Conservation (phyloP, 2,329 filamentous ascomycete species). For the Cadophora luteo-olivacea region DNA sequence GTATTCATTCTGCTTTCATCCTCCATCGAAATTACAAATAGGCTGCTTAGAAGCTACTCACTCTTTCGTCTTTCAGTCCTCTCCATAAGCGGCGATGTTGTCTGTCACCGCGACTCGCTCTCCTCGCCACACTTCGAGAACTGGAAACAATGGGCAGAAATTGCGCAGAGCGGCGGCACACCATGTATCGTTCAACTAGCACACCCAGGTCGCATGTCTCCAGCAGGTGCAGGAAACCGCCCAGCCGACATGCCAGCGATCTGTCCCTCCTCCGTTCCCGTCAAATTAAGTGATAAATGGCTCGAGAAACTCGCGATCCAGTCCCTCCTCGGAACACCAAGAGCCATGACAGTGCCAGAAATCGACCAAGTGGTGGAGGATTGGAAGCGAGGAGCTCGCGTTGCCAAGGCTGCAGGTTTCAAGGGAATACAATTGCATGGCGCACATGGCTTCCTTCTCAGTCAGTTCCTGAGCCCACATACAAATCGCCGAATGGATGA, state of each 20-base stretch:
- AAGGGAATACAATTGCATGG: constrained; percentile 58
- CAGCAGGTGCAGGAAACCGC: constrained; percentile 48
- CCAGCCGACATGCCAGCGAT: constrained; percentile 44
- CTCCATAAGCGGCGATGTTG: constrained; percentile 30
- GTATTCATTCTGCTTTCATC: not conserved
- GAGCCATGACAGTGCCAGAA: constrained; percentile 25
- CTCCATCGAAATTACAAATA: not conserved
- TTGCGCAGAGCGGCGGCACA: constrained; percentile 49
- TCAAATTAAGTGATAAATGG: constrained; percentile 48
- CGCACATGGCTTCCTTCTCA: constrained; percentile 64
- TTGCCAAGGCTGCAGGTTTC: constrained; percentile 56
- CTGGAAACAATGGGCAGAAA: constrained; percentile 45
- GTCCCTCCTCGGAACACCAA: constrained; percentile 27
- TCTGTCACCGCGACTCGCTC: constrained; percentile 32
- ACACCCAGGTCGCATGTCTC: constrained; percentile 53
- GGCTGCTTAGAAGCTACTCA: not conserved
- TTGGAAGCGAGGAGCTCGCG: constrained; percentile 35
- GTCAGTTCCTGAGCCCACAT: constrained; percentile 59
- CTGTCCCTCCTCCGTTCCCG: constrained; percentile 50
- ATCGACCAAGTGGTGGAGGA: constrained; percentile 22
- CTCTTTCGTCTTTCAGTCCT: constrained; percentile 8
- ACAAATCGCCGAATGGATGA: constrained; percentile 59
- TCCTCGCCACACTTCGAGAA: constrained; percentile 38
- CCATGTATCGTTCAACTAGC: constrained; percentile 52
- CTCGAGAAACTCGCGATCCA: constrained; percentile 43